Evolutionary conservation across 2,329 filamentous ascomycete genomes (phyloP).

Genomic region (Alternaria sp.): DNA sequence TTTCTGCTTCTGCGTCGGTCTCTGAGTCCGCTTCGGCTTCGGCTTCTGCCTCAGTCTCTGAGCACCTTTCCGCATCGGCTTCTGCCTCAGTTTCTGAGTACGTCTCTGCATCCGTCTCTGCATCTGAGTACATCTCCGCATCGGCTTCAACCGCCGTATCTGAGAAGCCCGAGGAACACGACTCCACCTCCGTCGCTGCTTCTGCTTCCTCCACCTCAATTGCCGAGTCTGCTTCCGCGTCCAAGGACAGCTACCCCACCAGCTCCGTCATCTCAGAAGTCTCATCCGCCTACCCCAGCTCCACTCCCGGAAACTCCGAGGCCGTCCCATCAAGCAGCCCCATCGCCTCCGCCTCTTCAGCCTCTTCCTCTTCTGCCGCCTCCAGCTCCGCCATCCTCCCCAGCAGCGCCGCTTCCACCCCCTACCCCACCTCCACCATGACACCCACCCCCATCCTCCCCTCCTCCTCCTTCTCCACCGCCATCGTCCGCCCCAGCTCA

Average conservation of each 20-base stretch:
- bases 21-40: slow-evolving; percentile 11
- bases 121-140: background rate
- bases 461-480: slow-evolving; percentile 7
- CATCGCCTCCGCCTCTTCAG: background rate
- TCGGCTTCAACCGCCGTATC: slow-evolving; percentile 15
- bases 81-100: background rate
- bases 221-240: background rate
- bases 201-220: slow-evolving; percentile 5
- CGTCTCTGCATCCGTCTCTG: slow-evolving; percentile 1
- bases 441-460: background rate
- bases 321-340: background rate
- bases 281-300: slow-evolving; percentile 9
- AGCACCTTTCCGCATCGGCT: background rate
- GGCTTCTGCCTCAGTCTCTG: background rate
- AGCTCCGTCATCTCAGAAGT: slow-evolving; percentile 8
- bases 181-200: slow-evolving; percentile 3
- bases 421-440: background rate
- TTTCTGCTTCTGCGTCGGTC: slow-evolving; percentile 8
- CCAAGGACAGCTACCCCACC: slow-evolving; percentile 15
- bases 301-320: background rate
- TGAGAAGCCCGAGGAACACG: slow-evolving; percentile 10
- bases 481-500: slow-evolving; percentile 17
- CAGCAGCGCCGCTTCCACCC: slow-evolving; percentile 11
- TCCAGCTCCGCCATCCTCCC: background rate
- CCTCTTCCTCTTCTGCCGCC: background rate